Base-by-base conservation (phyloP, 2,329 filamentous ascomycete genomes). In the Colletotrichum trifolii region DNA sequence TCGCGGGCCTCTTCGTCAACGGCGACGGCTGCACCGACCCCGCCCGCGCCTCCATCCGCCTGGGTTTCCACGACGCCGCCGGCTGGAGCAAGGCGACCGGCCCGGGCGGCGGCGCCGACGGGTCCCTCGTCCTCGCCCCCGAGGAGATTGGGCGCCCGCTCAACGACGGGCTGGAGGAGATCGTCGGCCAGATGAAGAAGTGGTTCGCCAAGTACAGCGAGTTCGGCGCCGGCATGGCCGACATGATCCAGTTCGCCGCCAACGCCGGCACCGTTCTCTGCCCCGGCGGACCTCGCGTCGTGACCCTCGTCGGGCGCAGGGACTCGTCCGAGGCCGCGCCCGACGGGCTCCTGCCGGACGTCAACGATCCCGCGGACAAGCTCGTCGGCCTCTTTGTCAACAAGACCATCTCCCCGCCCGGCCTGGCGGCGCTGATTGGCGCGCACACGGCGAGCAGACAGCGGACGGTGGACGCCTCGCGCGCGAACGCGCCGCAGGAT, bases 241-340 rank as follows among this genome's bases (percentile, higher is more conserved):
- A 88, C 69, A 75, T 88, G 8, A 80, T 86, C 40, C 84, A 87
- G 71, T 82, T 86, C 70, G 83, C 82, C 2, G 77, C 77, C 73
- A 83, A 73, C 57, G 76, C 84, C 38, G 85, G 82, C 25, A 82
- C 83, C 12, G 78, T 84, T 6, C 77, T 81, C n/a, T 81, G 79
- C 60, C 78, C 79, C 5, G 73, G 77, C 7, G 78, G 79, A 2
- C 85, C 85, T 3, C 78, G 80, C 12, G 77, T 86, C 34, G 76
- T 78, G 58, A 82, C 83, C 0, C 83, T 81, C 58, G 79, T 87
- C 38, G 85, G 85, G 36, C 81, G 85, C 36, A 76, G 73, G 42
- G 84, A 87, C 67, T 79, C 75, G 17, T 74, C 71, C 7, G 72
- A 71, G 8, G 73, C 79, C 4, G 76, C 78, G 3, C 80, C 81